Evolutionary conservation across 768 basidiomycete genomes (phyloP), one percentile per base, ranked within the genome.

Genomic region (Rubroboletus satanas): DNA sequence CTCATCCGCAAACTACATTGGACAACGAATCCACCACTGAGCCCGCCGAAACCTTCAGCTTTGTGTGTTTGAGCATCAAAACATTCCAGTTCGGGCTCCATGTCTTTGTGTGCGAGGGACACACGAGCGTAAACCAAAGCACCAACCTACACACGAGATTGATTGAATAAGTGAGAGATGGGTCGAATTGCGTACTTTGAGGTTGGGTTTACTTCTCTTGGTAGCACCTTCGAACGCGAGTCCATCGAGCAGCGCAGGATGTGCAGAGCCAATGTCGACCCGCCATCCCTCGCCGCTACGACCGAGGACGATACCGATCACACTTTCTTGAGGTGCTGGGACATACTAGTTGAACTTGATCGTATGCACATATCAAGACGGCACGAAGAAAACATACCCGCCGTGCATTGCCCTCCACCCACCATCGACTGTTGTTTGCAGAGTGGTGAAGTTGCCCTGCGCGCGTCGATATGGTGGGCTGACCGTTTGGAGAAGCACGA

Each of bases 21-120:
- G 9, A 89, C 77, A 57, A 97, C 66, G 63, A 96, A 89, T 1
- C 96, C 96, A 8, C 87, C 90, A 60, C 90, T 93, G 36, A 99
- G 79, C 61, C 95, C 94, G 1, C 97, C 97, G 62, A 90, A 98
- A 0, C 93, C 96, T 56, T 92, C 91, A 1, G 93, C 76, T 71
- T 97, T 98, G 59, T 84, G 86, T 26, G 91, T 93, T 62, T 93
- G 88, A 2, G 93, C 90, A 65, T 98, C 92, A 63, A 97, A 92
- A 69, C 97, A 99, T 67, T 97, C 93, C 9, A 99, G 75, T 66
- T 99, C 97, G 1, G 97, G 95, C 51, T 99, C 97, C 90, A 98
- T 95, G 69, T 98, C 95, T 65, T 93, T 90, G 66, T 95, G 93
- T 6, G 97, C 94, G 21, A 96, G 75, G 14, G 93, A 93, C 31